Base-by-base conservation (phyloP, 257 asterid genomes). In the Solanum medicagineum region DNA sequence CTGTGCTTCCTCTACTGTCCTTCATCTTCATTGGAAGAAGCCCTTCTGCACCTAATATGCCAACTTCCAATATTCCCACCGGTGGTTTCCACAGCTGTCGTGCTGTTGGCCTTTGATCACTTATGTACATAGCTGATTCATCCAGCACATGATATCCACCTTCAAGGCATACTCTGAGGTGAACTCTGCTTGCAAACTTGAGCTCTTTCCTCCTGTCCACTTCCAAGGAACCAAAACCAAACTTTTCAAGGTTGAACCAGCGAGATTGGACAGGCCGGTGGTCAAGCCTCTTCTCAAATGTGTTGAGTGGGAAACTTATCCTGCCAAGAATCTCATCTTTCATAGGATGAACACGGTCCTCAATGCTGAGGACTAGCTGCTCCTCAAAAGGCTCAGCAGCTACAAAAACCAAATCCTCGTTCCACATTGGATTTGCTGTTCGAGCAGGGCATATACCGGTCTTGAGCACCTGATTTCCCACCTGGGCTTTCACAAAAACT, bases 11-110 rank as follows among this genome's bases (percentile, higher is more conserved):
- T 77, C 92, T 81, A 0, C 94, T 93, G 10, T 94, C 93, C 82
- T 93, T 94, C 91, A 89, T 91, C 90, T 94, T 94, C 98, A 93
- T 94, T 3, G 98, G 98, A 20, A 92, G 91, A 24, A 94, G 95
- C 20, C 94, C 93, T 17, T 91, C 89, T 7, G 96, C 98, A 4
- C 93, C 89, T 65, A 93, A 53, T 36, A 93, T 89, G 8, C 98
- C 98, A n/a, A 94, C 91, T 84, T 94, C 98, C 8, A 94, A 83
- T 9, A 94, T 83, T 17, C 97, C 98, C 0, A 92, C 91, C 0
- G 96, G 94, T 24, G 93, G 92, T 89, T 94, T 94, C 97, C 98
- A 94, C 0, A 94, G 95, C 87, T 93, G 97, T 87, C 92, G 91
- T 0, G 98, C 97, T 0, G 97, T 93, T 69, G 97, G 96, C 53